phyloP scores from a whole-genome alignment of 345 rosid species.

The Dovyalis caffra region DNA sequence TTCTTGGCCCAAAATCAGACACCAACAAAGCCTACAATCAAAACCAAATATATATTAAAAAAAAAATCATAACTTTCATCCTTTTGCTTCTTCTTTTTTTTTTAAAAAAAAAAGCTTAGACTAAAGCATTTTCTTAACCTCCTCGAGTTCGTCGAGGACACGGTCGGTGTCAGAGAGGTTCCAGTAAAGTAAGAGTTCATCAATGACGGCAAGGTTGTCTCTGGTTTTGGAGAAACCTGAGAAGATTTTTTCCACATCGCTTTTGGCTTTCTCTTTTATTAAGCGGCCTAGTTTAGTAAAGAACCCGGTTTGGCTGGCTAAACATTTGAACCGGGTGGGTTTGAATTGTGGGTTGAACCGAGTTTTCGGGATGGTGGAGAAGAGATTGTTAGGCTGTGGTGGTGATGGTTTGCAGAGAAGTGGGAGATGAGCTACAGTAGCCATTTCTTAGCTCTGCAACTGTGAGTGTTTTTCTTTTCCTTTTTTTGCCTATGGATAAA shows the following conservation, averaged over 20 bases:
- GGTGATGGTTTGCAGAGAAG: slow-evolving; percentile 40
- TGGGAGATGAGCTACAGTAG: slow-evolving; percentile 49
- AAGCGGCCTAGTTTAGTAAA: slow-evolving; percentile 82
- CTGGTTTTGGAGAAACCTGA: slow-evolving; percentile 93
- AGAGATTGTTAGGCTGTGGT: background rate
- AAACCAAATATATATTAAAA: background rate
- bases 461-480: background rate
- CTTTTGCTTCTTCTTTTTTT: background rate
- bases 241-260: slow-evolving; percentile 87
- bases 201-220: slow-evolving; percentile 85
- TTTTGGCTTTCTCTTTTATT: slow-evolving; percentile 89
- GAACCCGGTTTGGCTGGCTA: slow-evolving; percentile 80
- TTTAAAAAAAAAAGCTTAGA: background rate
- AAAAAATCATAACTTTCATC: background rate
- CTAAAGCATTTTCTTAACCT: slow-evolving; percentile 39
- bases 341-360: background rate
- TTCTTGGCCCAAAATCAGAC: slow-evolving; percentile 92
- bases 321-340: slow-evolving; percentile 48
- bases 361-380: slow-evolving; percentile 20
- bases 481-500: slow-evolving; percentile 6
- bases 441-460: slow-evolving; percentile 32
- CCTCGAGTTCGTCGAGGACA: slow-evolving; percentile 91
- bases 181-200: slow-evolving; percentile 91
- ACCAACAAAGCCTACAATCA: slow-evolving; percentile 66
- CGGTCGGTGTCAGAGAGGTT: slow-evolving; percentile 90